Evolutionary conservation across 352 stramenopile species (phyloP).

Genomic region (Globisporangium parvum): DNA sequence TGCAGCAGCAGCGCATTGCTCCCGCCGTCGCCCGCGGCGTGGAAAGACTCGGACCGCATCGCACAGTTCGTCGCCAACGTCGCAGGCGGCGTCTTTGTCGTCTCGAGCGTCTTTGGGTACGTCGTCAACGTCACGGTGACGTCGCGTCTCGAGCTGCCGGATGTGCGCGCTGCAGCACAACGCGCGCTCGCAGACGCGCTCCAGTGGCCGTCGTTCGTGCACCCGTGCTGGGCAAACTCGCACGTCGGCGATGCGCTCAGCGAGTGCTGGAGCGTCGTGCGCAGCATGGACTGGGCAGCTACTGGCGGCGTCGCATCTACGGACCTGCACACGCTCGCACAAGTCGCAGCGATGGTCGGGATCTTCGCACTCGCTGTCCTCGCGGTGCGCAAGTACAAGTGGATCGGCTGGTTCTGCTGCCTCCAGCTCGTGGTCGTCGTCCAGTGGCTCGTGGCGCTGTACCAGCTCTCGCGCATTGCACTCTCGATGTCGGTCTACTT

Average conservation of each 20-base stretch:
- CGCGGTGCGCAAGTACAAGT: constrained; percentile 50
- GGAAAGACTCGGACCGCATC: constrained; percentile 57
- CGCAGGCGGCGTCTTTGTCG: constrained; percentile 38
- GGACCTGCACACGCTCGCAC: constrained; percentile 29
- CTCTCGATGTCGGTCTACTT: constrained; percentile 47
- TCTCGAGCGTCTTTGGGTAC: constrained; percentile 35
- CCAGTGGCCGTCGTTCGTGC: constrained; percentile 12
- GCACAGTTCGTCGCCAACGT: constrained; percentile 63
- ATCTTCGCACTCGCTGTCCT: constrained; percentile 16
- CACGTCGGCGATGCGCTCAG: constrained; percentile 21
- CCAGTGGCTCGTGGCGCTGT: constrained; percentile 60
- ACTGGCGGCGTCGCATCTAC: constrained; percentile 22
- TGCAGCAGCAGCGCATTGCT: constrained; percentile 1
- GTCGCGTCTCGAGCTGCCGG: constrained; percentile 25
- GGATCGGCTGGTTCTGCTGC: constrained; percentile 50
- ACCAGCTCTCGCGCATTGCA: constrained; percentile 56
- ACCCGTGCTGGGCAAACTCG: constrained; percentile 12
- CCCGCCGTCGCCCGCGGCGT: constrained; percentile 13
- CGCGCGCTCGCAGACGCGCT: not conserved
- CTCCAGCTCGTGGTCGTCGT: constrained; percentile 53
- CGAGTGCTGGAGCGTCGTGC: constrained; percentile 29
- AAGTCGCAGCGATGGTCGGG: constrained; percentile 21
- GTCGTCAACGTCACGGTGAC: constrained; percentile 19
- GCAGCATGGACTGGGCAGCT: constrained; percentile 20
- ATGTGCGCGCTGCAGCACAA: constrained; percentile 15